These are phyloP conservation scores for Podospora pseudoanserina DNA, from an alignment of 495 filamentous ascomycete genomes.

Conservation along the genomic window DNA sequence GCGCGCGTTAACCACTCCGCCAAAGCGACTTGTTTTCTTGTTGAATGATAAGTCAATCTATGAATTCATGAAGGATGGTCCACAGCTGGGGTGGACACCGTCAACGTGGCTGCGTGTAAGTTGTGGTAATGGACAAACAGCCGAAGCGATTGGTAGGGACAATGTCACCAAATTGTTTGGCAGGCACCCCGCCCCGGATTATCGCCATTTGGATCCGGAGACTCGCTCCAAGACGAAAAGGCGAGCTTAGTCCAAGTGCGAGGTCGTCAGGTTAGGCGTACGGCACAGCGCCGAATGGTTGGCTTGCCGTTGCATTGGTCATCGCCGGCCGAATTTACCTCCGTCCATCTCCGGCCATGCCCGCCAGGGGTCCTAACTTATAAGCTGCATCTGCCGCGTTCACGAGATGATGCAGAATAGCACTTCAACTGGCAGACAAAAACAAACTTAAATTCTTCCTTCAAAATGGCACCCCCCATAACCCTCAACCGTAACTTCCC, in stretches of 20 bases:
- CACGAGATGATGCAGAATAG: neutral
- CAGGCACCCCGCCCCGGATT: neutral
- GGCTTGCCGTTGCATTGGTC: neutral
- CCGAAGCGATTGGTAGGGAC: neutral
- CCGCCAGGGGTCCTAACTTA: neutral
- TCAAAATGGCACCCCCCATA: constrained; percentile 17
- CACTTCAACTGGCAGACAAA: neutral
- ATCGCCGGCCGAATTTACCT: neutral
- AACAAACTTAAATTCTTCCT: neutral
- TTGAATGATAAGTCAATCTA: neutral
- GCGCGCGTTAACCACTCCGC: constrained; percentile 20
- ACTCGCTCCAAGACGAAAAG: neutral
- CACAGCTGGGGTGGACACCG: neutral
- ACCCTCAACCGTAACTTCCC: constrained; percentile 55
- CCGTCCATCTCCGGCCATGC: neutral
- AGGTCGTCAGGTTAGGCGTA: neutral
- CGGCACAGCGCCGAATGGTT: neutral
- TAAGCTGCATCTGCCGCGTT: neutral
- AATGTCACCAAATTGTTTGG: no score
- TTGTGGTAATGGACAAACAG: neutral
- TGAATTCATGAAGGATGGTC: neutral
- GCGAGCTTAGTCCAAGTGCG: neutral
- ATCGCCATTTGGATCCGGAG: neutral
- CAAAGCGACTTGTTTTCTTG: constrained; percentile 12
- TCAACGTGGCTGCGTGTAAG: neutral